Conservation (phyloP, 2,329 filamentous ascomycete genomes). For the Herpotrichia juniperi region DNA sequence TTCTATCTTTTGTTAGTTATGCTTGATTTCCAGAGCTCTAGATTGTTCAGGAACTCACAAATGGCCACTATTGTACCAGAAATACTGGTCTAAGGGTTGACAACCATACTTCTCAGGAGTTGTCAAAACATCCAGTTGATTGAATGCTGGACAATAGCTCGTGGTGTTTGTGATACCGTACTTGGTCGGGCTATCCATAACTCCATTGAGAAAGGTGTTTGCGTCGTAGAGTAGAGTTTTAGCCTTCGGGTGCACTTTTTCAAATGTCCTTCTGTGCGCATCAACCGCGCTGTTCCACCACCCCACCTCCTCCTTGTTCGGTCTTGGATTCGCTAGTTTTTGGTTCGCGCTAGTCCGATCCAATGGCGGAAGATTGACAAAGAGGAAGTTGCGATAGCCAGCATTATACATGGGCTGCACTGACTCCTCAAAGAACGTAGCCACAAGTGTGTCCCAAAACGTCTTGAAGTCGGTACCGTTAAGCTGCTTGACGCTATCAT, state of each 20-base stretch:
- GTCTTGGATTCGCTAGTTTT: conserved; percentile 39
- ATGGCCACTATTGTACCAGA: conserved; percentile 58
- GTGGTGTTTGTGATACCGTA: conserved; percentile 57
- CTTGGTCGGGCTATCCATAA: conserved; percentile 49
- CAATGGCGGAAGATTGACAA: conserved; percentile 60
- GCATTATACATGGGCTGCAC: conserved; percentile 49
- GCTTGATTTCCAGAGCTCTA: conserved; percentile 25
- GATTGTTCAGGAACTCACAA: conserved; percentile 30
- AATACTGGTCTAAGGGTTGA: conserved; percentile 51
- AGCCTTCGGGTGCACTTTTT: conserved; percentile 33
- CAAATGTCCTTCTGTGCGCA: conserved; percentile 44
- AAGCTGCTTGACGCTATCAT: conserved; percentile 50
- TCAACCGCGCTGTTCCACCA: conserved; percentile 53
- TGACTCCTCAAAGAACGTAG: conserved; percentile 47
- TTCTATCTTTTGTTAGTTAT: neutral
- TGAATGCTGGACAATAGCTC: conserved; percentile 51
- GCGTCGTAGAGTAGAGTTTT: conserved; percentile 54
- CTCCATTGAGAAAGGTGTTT: conserved; percentile 48
- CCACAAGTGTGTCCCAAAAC: conserved; percentile 53
- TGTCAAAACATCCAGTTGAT: conserved; percentile 53
- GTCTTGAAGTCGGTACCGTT: conserved; percentile 52
- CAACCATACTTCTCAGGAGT: conserved; percentile 55
- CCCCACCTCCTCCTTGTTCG: conserved; percentile 54
- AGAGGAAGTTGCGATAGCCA: conserved; percentile 55
- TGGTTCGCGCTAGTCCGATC: conserved; percentile 53